Evolutionary conservation across 1,284 basidiomycete genomes (phyloP).

Genomic region (Farysia itapuensis): DNA sequence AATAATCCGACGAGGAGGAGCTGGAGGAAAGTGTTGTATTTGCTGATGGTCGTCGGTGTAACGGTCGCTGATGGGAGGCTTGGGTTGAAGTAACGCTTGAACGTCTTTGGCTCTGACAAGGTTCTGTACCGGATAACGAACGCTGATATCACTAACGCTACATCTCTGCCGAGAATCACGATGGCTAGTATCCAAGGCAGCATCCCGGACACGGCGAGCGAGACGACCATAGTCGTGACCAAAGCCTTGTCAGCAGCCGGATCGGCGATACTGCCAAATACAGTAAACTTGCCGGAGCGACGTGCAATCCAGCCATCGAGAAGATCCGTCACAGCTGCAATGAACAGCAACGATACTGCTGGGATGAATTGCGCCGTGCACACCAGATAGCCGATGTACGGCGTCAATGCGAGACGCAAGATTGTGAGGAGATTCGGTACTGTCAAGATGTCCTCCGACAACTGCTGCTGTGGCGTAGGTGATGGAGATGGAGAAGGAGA

Average conservation of each 20-base stretch:
- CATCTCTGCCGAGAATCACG: slow-evolving; percentile 86
- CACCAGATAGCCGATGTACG: slow-evolving; percentile 87
- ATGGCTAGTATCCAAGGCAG: slow-evolving; percentile 81
- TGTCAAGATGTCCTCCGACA: slow-evolving; percentile 87
- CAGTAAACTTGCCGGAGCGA: slow-evolving; percentile 70
- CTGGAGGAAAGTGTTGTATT: slow-evolving; percentile 86
- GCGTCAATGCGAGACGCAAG: slow-evolving; percentile 82
- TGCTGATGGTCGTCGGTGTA: slow-evolving; percentile 69
- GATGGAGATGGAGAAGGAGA: neutral
- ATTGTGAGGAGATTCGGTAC: slow-evolving; percentile 86
- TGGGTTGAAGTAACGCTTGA: slow-evolving; percentile 89
- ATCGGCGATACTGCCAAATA: slow-evolving; percentile 91
- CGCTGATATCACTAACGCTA: slow-evolving; percentile 81
- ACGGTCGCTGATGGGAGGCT: slow-evolving; percentile 92
- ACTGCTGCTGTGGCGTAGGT: slow-evolving; percentile 5
- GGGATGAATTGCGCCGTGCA: slow-evolving; percentile 76
- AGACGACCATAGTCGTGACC: slow-evolving; percentile 90
- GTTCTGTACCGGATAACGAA: slow-evolving; percentile 93
- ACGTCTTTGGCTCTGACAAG: slow-evolving; percentile 85
- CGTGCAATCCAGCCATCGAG: slow-evolving; percentile 88
- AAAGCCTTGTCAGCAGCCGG: slow-evolving; percentile 95
- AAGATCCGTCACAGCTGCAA: slow-evolving; percentile 87
- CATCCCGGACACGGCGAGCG: slow-evolving; percentile 77
- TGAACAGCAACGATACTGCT: slow-evolving; percentile 79
- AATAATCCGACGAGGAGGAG: slow-evolving; percentile 84